A percentile compares a stretch with the other conserved stretches of the same genome.
Conservation (phyloP, 768 basidiomycete species). For the Termitomyces sp. region DNA sequence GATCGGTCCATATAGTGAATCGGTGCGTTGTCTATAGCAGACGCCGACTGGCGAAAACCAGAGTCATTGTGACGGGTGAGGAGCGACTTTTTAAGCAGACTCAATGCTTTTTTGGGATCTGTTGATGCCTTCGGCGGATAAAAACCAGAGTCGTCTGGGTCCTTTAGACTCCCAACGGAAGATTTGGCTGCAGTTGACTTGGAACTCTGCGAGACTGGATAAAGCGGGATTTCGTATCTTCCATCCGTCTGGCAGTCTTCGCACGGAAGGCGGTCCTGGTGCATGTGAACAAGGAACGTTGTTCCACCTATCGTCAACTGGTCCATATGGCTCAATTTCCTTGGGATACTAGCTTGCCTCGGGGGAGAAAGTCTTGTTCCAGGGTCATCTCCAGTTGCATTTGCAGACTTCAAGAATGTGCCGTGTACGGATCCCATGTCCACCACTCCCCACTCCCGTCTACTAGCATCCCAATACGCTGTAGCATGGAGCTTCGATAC, state of each 20-base stretch:
- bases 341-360: conserved; percentile 64
- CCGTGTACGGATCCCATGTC: conserved; percentile 88
- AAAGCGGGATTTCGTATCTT: conserved; percentile 56
- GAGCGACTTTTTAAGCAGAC: conserved; percentile 57
- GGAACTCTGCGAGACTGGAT: conserved; percentile 24
- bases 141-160: conserved; percentile 18
- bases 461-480: conserved; percentile 58
- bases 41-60: conserved; percentile 12
- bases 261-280: conserved; percentile 57
- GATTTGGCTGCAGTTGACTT: conserved; percentile 21
- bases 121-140: conserved; percentile 22
- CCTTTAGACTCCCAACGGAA: conserved; percentile 18
- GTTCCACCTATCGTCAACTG: conserved; percentile 63
- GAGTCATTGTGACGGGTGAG: conserved; percentile 41
- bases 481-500: conserved; percentile 81
- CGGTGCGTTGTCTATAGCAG: conserved; percentile 9
- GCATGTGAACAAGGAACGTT: conserved; percentile 65
- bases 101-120: conserved; percentile 61
- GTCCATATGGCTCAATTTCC: conserved; percentile 58
- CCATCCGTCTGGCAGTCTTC: conserved; percentile 47
- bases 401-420: conserved; percentile 50
- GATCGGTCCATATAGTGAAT: conserved; percentile 60
- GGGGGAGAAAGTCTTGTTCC: conserved; percentile 57
- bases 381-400: conserved; percentile 16
- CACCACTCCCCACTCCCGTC: conserved; percentile 64